Evolutionary conservation across 257 asterid species (phyloP).

Genomic region (Avicennia marina): DNA sequence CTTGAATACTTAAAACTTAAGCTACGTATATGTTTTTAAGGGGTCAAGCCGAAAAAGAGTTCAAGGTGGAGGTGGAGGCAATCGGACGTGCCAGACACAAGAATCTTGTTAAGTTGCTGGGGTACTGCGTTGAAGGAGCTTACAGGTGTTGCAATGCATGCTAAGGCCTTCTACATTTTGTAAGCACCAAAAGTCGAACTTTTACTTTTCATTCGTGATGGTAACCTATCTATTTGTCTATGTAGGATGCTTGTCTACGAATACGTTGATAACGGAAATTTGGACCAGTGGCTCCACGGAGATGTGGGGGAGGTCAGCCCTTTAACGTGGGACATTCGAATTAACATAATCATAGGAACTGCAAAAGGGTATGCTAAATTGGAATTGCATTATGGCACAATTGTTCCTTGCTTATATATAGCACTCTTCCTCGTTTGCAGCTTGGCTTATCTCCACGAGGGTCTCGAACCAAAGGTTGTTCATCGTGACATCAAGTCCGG

Average conservation of each 20-base stretch:
- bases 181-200: slow-evolving; percentile 14
- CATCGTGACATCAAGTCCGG: slow-evolving; percentile 95
- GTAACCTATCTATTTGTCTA: not conserved
- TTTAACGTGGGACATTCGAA: slow-evolving; percentile 81
- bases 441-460: slow-evolving; percentile 90
- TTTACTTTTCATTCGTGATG: no score
- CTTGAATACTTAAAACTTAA: slow-evolving; percentile 17
- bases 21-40: slow-evolving; percentile 31
- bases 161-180: not conserved
- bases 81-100: slow-evolving; percentile 97
- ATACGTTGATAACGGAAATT: slow-evolving; percentile 80
- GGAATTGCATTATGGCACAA: not conserved
- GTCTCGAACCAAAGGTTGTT: slow-evolving; percentile 95
- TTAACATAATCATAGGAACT: slow-evolving; percentile 74
- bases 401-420: slow-evolving; percentile 4
- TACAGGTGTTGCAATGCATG: slow-evolving; percentile 48
- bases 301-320: slow-evolving; percentile 93
- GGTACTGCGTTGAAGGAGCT: slow-evolving; percentile 98
- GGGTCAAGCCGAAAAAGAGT: slow-evolving; percentile 96
- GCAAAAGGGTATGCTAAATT: slow-evolving; percentile 68
- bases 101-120: slow-evolving; percentile 85
- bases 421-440: slow-evolving; percentile 33
- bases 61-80: slow-evolving; percentile 89
- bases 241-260: slow-evolving; percentile 94
- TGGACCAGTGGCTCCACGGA: slow-evolving; percentile 98